A percentile compares a stretch with the other conserved stretches of the same genome.
Conservation (phyloP, 345 rosid species). For the Lepidium sativum region DNA sequence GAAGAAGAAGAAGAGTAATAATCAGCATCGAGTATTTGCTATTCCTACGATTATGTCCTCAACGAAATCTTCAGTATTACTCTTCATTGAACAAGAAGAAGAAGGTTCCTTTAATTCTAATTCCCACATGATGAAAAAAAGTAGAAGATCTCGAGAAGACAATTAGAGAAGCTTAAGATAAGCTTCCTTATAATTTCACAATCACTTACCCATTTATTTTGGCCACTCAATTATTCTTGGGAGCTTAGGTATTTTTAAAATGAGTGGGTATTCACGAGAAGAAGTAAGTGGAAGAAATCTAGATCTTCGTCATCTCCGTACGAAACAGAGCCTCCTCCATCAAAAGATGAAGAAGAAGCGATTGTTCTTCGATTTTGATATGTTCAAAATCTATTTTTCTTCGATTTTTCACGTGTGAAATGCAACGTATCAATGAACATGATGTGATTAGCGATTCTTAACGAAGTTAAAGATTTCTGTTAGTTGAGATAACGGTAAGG, state of each 20-base stretch:
- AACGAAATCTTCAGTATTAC: conserved; percentile 30
- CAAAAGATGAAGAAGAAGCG: too few species aligned
- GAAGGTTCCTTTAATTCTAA: conserved; percentile 30
- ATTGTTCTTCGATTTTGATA: too few species aligned
- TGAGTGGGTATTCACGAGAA: conserved; percentile 57
- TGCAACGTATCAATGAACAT: too few species aligned
- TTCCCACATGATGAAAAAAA: too few species aligned
- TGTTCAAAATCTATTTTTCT: too few species aligned
- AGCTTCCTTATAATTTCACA: conserved; percentile 65
- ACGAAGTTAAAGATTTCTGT: too few species aligned
- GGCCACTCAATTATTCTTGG: conserved; percentile 93
- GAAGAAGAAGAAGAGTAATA: conserved; percentile 15
- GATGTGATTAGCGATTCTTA: too few species aligned
- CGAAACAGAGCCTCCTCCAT: too few species aligned
- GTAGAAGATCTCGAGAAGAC: conserved; percentile 45
- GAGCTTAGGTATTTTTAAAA: conserved; percentile 61
- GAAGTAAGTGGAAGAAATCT: conserved; percentile 72
- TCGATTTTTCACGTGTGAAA: too few species aligned
- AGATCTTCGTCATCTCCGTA: too few species aligned
- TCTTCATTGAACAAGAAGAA: conserved; percentile 35
- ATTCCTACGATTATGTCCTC: conserved; percentile 46
- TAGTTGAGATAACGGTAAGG: too few species aligned
- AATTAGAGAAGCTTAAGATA: conserved; percentile 62
- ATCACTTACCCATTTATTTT: conserved; percentile 75
- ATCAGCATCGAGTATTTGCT: conserved; percentile 12